A percentile compares a stretch with the other conserved stretches of the same genome.
These are phyloP conservation scores for Pseudognaphalium luteoalbum DNA, from an alignment of 129 eudicot genomes.

Conservation along the genomic window DNA sequence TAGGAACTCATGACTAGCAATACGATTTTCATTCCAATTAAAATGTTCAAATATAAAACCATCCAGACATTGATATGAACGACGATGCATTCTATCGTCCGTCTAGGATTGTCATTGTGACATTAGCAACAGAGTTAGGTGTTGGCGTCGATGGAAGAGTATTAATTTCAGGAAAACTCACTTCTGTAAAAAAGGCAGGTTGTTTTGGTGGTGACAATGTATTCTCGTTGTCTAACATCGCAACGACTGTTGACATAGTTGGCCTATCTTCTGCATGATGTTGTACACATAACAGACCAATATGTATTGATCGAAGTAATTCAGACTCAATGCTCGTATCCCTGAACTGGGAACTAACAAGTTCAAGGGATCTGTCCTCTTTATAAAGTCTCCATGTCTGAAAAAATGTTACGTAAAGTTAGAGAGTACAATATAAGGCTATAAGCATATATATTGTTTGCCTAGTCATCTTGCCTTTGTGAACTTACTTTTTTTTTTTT, in stretches of 20 bases:
- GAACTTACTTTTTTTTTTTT: not conserved
- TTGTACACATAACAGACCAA: constrained; percentile 55
- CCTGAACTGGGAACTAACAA: constrained; percentile 3
- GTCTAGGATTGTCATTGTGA: constrained; percentile 5
- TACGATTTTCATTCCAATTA: too few species aligned
- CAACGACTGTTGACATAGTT: constrained; percentile 31
- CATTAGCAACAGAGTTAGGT: constrained; percentile 4
- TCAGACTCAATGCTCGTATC: not conserved
- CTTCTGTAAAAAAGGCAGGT: constrained; percentile 29
- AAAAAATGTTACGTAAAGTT: not conserved
- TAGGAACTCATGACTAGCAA: too few species aligned
- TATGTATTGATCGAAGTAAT: constrained; percentile 25
- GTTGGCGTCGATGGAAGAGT: not conserved
- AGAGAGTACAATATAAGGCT: not conserved
- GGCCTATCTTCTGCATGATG: constrained; percentile 45
- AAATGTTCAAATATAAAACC: not conserved
- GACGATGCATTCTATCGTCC: not conserved
- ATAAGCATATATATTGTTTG: not conserved
- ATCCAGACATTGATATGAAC: not conserved
- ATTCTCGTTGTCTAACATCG: constrained; percentile 26
- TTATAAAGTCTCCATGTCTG: constrained; percentile 29
- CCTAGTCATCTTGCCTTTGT: not conserved
- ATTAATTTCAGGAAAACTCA: not conserved
- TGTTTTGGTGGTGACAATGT: constrained; percentile 25
- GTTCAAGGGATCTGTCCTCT: constrained; percentile 19